Conservation (phyloP, 306 rosid genomes). For the Urtica urens region DNA sequence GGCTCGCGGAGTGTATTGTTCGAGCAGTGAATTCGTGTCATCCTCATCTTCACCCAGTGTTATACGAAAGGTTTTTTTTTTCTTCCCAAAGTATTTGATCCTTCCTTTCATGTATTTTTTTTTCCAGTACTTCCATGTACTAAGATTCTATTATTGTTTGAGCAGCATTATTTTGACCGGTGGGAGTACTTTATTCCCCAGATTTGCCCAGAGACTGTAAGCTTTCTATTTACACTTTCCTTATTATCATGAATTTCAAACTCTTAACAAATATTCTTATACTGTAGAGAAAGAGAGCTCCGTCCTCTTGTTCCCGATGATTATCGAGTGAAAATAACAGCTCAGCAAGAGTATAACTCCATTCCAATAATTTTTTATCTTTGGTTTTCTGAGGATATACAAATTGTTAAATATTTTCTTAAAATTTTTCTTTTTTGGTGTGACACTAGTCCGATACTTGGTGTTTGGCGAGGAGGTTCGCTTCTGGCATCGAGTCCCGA, state of each 20-base stretch:
- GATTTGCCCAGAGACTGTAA: slow-evolving; percentile 76
- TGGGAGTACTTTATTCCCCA: slow-evolving; percentile 80
- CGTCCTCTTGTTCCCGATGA: slow-evolving; percentile 87
- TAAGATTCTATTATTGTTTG: slow-evolving; percentile 10
- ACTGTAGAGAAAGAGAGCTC: slow-evolving; percentile 73
- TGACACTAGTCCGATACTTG: slow-evolving; percentile 57
- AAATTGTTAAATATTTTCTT: slow-evolving; percentile 1
- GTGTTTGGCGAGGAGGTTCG: slow-evolving; percentile 95
- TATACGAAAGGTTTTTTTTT: slow-evolving; percentile 58
- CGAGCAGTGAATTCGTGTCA: slow-evolving; percentile 78
- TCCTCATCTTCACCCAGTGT: slow-evolving; percentile 77
- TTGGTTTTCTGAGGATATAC: not conserved
- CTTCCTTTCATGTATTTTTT: slow-evolving; percentile 1
- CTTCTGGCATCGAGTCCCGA: slow-evolving; percentile 85
- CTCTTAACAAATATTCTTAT: slow-evolving; percentile 10
- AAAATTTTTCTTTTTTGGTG: slow-evolving; percentile 1
- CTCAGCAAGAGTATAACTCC: slow-evolving; percentile 67
- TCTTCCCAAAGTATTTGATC: not conserved
- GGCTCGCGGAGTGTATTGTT: slow-evolving; percentile 82
- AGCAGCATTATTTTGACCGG: slow-evolving; percentile 89
- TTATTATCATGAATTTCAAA: not conserved
- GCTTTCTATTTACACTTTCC: slow-evolving; percentile 20
- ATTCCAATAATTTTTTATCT: not conserved
- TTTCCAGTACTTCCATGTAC: not conserved
- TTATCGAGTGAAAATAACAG: slow-evolving; percentile 69